Base-by-base conservation (phyloP, 129 eudicot genomes). In the Artemisia annua region DNA sequence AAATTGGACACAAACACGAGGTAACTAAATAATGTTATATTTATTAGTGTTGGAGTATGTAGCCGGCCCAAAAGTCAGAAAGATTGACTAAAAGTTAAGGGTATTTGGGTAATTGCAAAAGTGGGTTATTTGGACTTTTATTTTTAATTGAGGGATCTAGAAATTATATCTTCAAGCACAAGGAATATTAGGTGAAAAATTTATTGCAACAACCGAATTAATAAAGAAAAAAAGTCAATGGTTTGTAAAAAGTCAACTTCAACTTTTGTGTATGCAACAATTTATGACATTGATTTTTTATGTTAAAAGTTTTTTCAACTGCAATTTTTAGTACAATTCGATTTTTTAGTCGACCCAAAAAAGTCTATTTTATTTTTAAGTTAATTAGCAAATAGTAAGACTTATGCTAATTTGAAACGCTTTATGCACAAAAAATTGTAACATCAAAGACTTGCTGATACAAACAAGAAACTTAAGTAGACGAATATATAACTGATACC, bases 51-150 rank as follows among this genome's bases (percentile, higher is more conserved):
- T 67, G 82, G 72, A 70, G 71, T 62, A 52, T 63, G 82, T 49
- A 70, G 82, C 82, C 82, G 55, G 15, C 77, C 82, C 50, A 43
- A 78, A 75, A 52, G 76, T 70, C 71, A 78, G 54, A 71, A 18
- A 44, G 22, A 55, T 74, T 64, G 28, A 66, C 52, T 62, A 67
- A 46, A 17, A 39, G 49, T 63, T 35, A 11, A 15, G 71, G 67
- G 72, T 52, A 14, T 9, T 63, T 52, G 44, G 78, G 63, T 50
- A 74, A 52, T 43, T 70, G 30, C 0, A 0, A 51, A 53, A 53
- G 17, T 44, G 35, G 44, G 60, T 53, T 69, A 67, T 66, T 78
- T 56, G 72, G 73, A 69, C 19, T 71, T 35, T 24, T 44, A 8
- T 19, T 18, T 10, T 3, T 18, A 3, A 54, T 58, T 54, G 44